Percentiles rank a stretch among this genome's conserved stretches.
Evolutionary conservation across 495 filamentous ascomycete species (phyloP).

Genomic region (Staphylotrichum longicolle): DNA sequence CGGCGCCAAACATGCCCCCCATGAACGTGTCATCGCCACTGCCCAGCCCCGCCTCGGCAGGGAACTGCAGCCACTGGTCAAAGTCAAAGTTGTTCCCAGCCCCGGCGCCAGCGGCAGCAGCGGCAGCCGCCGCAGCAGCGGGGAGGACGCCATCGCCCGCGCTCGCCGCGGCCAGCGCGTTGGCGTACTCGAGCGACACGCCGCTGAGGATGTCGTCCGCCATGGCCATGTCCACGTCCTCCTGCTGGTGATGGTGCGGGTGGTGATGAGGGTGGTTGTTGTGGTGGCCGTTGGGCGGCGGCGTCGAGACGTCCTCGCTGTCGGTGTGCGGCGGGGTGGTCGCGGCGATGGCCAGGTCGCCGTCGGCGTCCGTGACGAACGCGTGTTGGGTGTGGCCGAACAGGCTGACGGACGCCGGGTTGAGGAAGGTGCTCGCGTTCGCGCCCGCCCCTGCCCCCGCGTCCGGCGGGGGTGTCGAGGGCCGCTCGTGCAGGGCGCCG

Average conservation of each 20-base stretch:
- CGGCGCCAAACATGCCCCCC: constrained; percentile 20
- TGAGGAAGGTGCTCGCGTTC: constrained; percentile 26
- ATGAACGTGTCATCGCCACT: constrained; percentile 28
- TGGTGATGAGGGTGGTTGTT: too few relatives aligned
- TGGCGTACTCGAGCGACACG: constrained; percentile 1
- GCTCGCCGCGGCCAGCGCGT: background rate
- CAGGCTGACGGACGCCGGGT: background rate
- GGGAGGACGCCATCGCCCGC: background rate
- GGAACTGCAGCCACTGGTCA: constrained; percentile 47
- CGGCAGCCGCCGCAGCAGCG: background rate
- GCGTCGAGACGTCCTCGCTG: constrained; percentile 26
- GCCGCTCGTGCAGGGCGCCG: constrained; percentile 21
- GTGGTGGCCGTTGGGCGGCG: constrained; percentile 21
- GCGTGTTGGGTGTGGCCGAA: background rate
- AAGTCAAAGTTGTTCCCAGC: constrained; percentile 37
- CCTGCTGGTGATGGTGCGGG: too few relatives aligned
- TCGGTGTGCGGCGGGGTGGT: constrained; percentile 28
- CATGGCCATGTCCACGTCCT: constrained; percentile 16
- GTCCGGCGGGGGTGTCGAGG: constrained; percentile 46
- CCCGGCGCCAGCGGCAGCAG: background rate
- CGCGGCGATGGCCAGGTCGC: constrained; percentile 1
- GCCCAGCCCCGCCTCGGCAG: constrained; percentile 34
- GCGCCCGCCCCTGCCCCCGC: background rate
- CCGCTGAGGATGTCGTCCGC: constrained; percentile 2
- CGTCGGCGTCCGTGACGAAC: background rate